Evolutionary conservation across 2,329 filamentous ascomycete genomes (phyloP).

Genomic region (Claviceps sp.): DNA sequence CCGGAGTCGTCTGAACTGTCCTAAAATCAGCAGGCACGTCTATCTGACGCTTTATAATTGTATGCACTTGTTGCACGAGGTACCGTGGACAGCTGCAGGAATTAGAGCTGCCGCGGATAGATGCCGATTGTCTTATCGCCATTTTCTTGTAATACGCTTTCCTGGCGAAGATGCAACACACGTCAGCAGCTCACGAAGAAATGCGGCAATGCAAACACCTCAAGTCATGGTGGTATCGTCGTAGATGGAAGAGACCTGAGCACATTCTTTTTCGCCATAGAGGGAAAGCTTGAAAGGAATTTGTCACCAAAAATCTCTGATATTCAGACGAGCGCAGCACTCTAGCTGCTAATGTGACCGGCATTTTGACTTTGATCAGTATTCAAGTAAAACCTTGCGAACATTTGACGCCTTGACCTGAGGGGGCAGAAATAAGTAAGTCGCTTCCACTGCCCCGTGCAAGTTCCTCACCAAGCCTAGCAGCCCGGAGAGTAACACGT

Average conservation of each 20-base stretch:
- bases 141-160: slow-evolving; percentile 1
- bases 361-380: background rate
- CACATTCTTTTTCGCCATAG: slow-evolving; percentile 1
- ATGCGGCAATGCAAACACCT: slow-evolving; percentile 6
- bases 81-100: background rate
- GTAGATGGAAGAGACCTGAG: background rate
- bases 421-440: background rate
- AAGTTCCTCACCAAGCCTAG: background rate
- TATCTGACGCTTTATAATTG: background rate
- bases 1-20: background rate
- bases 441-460: background rate
- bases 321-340: background rate
- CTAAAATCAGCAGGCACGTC: background rate
- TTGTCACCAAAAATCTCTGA: background rate
- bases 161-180: slow-evolving; percentile 8
- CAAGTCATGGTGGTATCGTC: slow-evolving; percentile 4
- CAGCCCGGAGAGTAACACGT: background rate
- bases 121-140: background rate
- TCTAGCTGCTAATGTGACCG: background rate
- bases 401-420: background rate
- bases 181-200: background rate
- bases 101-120: background rate
- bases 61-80: background rate
- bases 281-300: background rate
- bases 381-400: background rate